Percentiles rank a stretch among this genome's conserved stretches.
phyloP scores from a whole-genome alignment of 495 filamentous ascomycete species.

The Trichodelitschia bisporula region DNA sequence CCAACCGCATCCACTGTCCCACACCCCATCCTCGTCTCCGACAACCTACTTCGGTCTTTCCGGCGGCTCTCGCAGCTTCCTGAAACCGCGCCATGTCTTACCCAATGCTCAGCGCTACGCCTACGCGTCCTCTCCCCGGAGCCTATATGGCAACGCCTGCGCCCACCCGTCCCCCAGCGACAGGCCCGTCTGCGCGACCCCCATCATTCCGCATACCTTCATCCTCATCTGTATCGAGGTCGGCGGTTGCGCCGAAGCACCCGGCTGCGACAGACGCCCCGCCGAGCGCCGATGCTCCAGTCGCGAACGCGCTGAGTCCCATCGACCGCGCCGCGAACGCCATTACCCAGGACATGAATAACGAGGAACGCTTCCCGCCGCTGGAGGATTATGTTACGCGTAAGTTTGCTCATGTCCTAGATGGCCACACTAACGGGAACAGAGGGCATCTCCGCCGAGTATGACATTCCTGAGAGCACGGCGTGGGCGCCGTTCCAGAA shows the following conservation, averaged over 20 bases:
- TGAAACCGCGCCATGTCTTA: too few species aligned
- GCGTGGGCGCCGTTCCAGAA: slow-evolving; percentile 83
- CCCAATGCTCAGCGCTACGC: too few species aligned
- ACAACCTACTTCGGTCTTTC: too few species aligned
- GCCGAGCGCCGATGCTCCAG: slow-evolving; percentile 8
- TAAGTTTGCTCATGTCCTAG: slow-evolving; percentile 22
- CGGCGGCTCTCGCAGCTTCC: too few species aligned
- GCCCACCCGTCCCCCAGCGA: not conserved
- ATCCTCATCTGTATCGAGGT: not conserved
- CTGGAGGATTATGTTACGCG: slow-evolving; percentile 75
- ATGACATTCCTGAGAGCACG: slow-evolving; percentile 37
- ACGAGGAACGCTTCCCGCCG: slow-evolving; percentile 65
- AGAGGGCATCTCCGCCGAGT: slow-evolving; percentile 80
- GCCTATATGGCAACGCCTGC: not conserved
- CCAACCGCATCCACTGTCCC: too few species aligned
- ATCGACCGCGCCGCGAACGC: slow-evolving; percentile 58
- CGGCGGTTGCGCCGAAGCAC: not conserved
- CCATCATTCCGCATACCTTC: not conserved
- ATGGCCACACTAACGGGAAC: slow-evolving; percentile 3
- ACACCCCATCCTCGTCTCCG: too few species aligned
- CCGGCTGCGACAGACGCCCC: not conserved
- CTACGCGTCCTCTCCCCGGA: slow-evolving; percentile 10
- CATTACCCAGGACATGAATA: slow-evolving; percentile 52
- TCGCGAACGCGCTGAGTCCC: slow-evolving; percentile 26
- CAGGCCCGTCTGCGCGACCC: not conserved